Evolutionary conservation across 805 yeast species (phyloP).

Genomic region (Grigorovia humatica): DNA sequence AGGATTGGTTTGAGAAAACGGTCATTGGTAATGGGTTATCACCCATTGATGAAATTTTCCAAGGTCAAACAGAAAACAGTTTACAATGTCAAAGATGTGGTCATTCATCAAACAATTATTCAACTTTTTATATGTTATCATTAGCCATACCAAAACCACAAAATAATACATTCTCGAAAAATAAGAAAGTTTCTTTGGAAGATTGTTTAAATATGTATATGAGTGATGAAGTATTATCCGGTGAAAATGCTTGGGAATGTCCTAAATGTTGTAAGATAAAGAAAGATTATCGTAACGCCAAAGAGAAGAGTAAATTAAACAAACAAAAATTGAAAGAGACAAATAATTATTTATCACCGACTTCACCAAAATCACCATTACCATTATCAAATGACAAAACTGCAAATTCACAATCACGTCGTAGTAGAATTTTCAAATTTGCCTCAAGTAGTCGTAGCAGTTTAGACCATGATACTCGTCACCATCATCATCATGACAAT

Average conservation of each 20-base stretch:
- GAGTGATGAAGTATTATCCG: slow-evolving; percentile 50
- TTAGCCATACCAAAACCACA: slow-evolving; percentile 44
- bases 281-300: slow-evolving; percentile 1
- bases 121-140: slow-evolving; percentile 53
- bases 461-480: neutral
- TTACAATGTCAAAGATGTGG: slow-evolving; percentile 59
- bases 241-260: slow-evolving; percentile 80
- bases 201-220: slow-evolving; percentile 57
- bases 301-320: slow-evolving; percentile 1
- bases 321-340: slow-evolving; percentile 1
- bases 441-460: neutral
- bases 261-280: slow-evolving; percentile 44
- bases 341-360: neutral
- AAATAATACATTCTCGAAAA: slow-evolving; percentile 17
- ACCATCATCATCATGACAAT: neutral
- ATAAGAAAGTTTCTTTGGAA: slow-evolving; percentile 37
- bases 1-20: slow-evolving; percentile 48
- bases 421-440: slow-evolving; percentile 2
- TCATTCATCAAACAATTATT: slow-evolving; percentile 45
- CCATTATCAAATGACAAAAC: neutral
- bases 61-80: slow-evolving; percentile 62
- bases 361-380: slow-evolving; percentile 7
- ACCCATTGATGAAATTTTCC: slow-evolving; percentile 55
- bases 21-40: slow-evolving; percentile 51
- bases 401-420: neutral